phyloP scores from a whole-genome alignment of 2,329 filamentous ascomycete species.

The Arthrobotrys sphaeroides region DNA sequence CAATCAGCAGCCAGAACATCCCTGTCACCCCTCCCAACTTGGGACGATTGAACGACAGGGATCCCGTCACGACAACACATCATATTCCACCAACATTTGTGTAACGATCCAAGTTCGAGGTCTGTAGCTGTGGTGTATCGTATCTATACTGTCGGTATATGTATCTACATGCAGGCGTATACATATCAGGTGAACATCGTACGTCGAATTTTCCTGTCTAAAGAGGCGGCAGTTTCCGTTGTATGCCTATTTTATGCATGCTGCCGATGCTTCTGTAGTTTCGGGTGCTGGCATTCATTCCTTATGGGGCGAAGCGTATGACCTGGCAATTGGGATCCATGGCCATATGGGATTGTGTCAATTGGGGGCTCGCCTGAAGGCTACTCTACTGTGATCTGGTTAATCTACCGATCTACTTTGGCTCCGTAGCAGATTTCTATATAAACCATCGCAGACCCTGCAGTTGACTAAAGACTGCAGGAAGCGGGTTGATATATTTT shows the following conservation, averaged over 20 bases:
- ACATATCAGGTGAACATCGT: no score
- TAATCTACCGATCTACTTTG: neutral
- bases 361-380: no score
- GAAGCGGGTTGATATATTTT: neutral
- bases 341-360: no score
- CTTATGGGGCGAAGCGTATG: no score
- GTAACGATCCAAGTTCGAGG: neutral
- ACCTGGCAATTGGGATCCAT: no score
- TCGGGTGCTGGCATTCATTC: no score
- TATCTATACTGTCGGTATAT: neutral
- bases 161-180: neutral
- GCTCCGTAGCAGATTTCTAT: neutral
- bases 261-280: no score
- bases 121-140: neutral
- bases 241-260: no score
- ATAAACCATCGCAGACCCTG: neutral
- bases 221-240: no score
- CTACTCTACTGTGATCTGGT: neutral
- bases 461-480: neutral
- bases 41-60: constrained; percentile 44
- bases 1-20: constrained; percentile 41
- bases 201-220: no score
- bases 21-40: constrained; percentile 41
- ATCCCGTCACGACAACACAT: constrained; percentile 28
- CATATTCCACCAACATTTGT: neutral